Evolutionary conservation across 495 filamentous ascomycete species (phyloP).

Genomic region (Hypoxylon perforatum): DNA sequence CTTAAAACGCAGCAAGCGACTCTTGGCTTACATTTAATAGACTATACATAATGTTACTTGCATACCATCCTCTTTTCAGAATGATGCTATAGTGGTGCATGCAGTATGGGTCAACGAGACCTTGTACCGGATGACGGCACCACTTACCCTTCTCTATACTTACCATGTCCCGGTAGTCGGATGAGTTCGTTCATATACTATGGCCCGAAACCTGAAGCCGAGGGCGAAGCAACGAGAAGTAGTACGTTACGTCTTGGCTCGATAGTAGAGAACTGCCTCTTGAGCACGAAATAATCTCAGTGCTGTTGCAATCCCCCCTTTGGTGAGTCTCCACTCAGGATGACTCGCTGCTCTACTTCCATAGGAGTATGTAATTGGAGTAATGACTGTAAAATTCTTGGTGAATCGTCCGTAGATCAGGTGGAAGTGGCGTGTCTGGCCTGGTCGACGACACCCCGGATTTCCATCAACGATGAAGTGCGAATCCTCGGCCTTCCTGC

Average conservation of each 20-base stretch:
- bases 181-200: slow-evolving; percentile 2
- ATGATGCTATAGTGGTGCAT: slow-evolving; percentile 5
- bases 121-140: slow-evolving; percentile 11
- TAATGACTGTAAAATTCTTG: slow-evolving; percentile 19
- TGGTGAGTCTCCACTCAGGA: slow-evolving; percentile 1
- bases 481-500: slow-evolving; percentile 11
- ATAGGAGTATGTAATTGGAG: slow-evolving; percentile 3
- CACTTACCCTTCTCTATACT: not conserved
- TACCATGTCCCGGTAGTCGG: slow-evolving; percentile 1
- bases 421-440: slow-evolving; percentile 18
- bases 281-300: not conserved
- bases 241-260: slow-evolving; percentile 1
- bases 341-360: too few relatives aligned
- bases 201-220: slow-evolving; percentile 16
- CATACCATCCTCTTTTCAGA: slow-evolving; percentile 15
- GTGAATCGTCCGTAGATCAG: slow-evolving; percentile 17
- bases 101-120: slow-evolving; percentile 1
- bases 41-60: slow-evolving; percentile 19
- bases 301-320: not conserved
- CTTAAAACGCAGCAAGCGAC: slow-evolving; percentile 11
- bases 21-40: slow-evolving; percentile 19
- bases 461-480: slow-evolving; percentile 25
- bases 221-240: not conserved
- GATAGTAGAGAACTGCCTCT: slow-evolving; percentile 3
- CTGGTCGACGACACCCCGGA: slow-evolving; percentile 8